phyloP scores from a whole-genome alignment of 176 grass and related monocot species.

The Typha latifolia region DNA sequence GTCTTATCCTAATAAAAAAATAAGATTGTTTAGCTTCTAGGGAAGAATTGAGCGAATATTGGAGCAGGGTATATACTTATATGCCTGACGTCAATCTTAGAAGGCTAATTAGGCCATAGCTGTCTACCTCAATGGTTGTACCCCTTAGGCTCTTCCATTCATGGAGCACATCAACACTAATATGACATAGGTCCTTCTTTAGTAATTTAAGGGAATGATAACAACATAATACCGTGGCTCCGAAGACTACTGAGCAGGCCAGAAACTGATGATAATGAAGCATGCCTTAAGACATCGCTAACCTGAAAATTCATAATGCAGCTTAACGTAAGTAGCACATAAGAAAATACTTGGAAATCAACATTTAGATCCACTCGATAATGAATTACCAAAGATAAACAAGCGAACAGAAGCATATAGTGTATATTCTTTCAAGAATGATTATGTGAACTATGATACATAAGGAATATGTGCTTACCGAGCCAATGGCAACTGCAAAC shows the following conservation, averaged over 20 bases:
- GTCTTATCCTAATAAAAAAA: too few species aligned
- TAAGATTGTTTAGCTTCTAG: too few species aligned
- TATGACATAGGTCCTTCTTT: background rate
- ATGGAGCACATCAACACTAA: background rate
- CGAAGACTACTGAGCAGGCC: slow-evolving; percentile 67
- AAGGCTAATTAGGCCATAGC: background rate
- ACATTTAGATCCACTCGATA: too few species aligned
- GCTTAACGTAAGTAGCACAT: background rate
- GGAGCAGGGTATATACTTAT: too few species aligned
- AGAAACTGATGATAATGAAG: slow-evolving; percentile 59
- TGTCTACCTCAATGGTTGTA: background rate
- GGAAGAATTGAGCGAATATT: too few species aligned
- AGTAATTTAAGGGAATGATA: background rate
- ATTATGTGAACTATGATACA: background rate
- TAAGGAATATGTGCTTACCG: slow-evolving; percentile 26
- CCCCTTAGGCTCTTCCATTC: background rate
- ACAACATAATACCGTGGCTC: slow-evolving; percentile 49
- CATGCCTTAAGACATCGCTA: slow-evolving; percentile 62
- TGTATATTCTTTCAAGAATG: too few species aligned
- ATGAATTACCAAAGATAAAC: too few species aligned
- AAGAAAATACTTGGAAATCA: background rate
- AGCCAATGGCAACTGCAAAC: slow-evolving; percentile 68
- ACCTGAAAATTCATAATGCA: slow-evolving; percentile 57
- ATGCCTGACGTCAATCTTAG: too few species aligned
- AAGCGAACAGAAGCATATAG: background rate